These are phyloP conservation scores for Scleromitrula shiraiana DNA, from an alignment of 2,329 filamentous ascomycete species.

Conservation along the genomic window DNA sequence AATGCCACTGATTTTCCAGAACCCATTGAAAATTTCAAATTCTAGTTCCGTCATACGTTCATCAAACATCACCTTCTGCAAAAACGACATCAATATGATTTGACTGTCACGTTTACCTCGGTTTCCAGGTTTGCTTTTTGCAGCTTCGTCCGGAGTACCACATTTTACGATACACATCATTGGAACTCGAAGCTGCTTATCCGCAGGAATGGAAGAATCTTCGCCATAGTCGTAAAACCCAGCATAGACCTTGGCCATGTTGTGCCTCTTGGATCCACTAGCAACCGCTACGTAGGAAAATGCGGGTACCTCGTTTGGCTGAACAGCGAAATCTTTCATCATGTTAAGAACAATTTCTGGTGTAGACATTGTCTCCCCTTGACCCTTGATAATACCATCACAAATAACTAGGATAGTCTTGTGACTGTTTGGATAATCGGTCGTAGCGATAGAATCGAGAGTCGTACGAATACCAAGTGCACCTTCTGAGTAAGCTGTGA, in stretches of 20 bases:
- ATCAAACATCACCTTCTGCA: conserved; percentile 99
- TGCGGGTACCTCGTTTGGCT: conserved; percentile 72
- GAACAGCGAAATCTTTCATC: conserved; percentile 85
- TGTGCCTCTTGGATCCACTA: conserved; percentile 93
- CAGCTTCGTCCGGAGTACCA: conserved; percentile 80
- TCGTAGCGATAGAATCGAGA: conserved; percentile 91
- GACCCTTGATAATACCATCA: conserved; percentile 94
- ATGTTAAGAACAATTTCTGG: conserved; percentile 86
- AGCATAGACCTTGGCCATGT: conserved; percentile 97
- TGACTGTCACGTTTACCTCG: conserved; percentile 98
- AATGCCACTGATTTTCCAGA: conserved; percentile 98
- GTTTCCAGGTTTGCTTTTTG: conserved; percentile 84
- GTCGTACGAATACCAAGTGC: conserved; percentile 88
- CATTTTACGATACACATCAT: conserved; percentile 98
- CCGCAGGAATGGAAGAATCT: conserved; percentile 66
- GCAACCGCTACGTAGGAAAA: conserved; percentile 97
- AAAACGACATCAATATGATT: conserved; percentile 97
- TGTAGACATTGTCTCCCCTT: conserved; percentile 78
- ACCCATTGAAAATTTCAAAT: conserved; percentile 98
- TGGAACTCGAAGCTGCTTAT: conserved; percentile 92
- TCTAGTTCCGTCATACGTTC: conserved; percentile 99
- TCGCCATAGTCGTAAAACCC: conserved; percentile 96
- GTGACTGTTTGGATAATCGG: conserved; percentile 98
- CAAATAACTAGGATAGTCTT: conserved; percentile 95
- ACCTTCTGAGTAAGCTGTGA: conserved; percentile 96